Conservation (phyloP, 805 yeast species). For the Sporopachydermia lactativora region DNA sequence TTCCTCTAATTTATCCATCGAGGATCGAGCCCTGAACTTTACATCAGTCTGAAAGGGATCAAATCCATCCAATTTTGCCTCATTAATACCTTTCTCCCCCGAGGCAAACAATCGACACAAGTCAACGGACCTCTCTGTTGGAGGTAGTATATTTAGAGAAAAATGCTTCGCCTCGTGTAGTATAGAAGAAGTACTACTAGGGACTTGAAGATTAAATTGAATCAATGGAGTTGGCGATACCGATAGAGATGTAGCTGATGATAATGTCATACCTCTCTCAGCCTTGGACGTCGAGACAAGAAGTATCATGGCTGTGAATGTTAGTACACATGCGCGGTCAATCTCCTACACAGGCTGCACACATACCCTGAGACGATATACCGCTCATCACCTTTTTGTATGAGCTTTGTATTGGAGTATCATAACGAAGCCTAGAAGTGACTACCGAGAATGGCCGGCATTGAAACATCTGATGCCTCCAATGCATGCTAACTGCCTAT, state of each 20-base stretch:
- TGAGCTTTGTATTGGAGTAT: slow-evolving; percentile 2
- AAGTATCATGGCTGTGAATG: slow-evolving; percentile 31
- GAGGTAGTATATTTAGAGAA: slow-evolving; percentile 67
- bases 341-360: not conserved
- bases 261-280: slow-evolving; percentile 67
- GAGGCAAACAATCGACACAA: slow-evolving; percentile 58
- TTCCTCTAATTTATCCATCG: slow-evolving; percentile 4
- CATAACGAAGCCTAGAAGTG: no score
- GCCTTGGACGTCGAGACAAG: slow-evolving; percentile 8
- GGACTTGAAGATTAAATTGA: slow-evolving; percentile 77
- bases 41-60: slow-evolving; percentile 18
- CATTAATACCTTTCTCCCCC: slow-evolving; percentile 24
- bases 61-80: slow-evolving; percentile 7
- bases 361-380: slow-evolving; percentile 28
- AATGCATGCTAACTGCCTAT: no score
- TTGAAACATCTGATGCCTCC: no score
- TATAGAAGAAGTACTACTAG: slow-evolving; percentile 63
- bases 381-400: slow-evolving; percentile 30
- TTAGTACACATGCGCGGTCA: not conserved
- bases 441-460: no score
- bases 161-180: slow-evolving; percentile 43
- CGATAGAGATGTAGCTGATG: slow-evolving; percentile 75
- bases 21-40: slow-evolving; percentile 12
- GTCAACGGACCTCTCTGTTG: slow-evolving; percentile 36
- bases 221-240: slow-evolving; percentile 64